phyloP scores from a whole-genome alignment of 1,139 yeast species.

The Trichomonascaceae sp. region DNA sequence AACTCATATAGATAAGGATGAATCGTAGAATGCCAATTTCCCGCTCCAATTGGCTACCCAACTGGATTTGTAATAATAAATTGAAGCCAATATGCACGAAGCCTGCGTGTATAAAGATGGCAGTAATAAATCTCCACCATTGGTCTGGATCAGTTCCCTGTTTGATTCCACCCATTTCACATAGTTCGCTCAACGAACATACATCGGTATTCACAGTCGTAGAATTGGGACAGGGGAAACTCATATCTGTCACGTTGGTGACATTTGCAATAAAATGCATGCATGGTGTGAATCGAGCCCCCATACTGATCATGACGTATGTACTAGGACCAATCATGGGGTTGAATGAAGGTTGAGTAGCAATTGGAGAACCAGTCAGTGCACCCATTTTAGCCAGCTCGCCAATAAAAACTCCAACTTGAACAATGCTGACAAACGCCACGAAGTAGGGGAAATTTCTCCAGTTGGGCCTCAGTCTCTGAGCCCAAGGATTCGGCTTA shows the following conservation, averaged over 20 bases:
- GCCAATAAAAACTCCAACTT: conserved; percentile 58
- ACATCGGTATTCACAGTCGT: conserved; percentile 50
- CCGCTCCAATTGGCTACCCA: conserved; percentile 61
- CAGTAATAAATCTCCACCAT: conserved; percentile 65
- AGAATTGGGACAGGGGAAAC: conserved; percentile 68
- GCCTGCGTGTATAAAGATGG: conserved; percentile 75
- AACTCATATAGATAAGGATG: conserved; percentile 49
- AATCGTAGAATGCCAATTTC: conserved; percentile 53
- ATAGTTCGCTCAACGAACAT: conserved; percentile 52
- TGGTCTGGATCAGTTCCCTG: conserved; percentile 37
- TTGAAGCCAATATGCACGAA: conserved; percentile 64
- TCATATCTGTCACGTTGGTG: conserved; percentile 42
- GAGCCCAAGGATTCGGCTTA: not conserved
- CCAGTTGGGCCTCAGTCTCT: conserved; percentile 14
- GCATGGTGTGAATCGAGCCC: conserved; percentile 68
- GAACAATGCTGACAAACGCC: conserved; percentile 37
- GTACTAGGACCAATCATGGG: conserved; percentile 82
- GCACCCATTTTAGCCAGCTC: conserved; percentile 55
- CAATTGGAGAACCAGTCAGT: conserved; percentile 62
- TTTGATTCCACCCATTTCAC: conserved; percentile 52
- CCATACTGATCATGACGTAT: conserved; percentile 60
- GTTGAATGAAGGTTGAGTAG: conserved; percentile 65
- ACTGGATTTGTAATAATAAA: conserved; percentile 51
- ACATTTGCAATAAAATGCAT: conserved; percentile 51
- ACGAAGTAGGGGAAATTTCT: conserved; percentile 29